Conservation (phyloP, 108 stramenopile species). For the Nitzschia sp. region DNA sequence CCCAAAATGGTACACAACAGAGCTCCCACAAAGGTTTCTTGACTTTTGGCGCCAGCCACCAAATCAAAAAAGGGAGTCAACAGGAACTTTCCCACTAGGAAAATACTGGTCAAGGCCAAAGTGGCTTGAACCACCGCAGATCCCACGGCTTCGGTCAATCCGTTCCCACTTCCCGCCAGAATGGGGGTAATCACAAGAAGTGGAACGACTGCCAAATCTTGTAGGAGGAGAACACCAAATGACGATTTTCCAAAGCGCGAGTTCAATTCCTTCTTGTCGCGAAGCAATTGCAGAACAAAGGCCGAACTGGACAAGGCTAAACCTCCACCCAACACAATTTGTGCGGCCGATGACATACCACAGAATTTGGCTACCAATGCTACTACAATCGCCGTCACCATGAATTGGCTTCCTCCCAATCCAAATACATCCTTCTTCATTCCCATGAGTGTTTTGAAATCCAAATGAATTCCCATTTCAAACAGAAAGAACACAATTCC, state of each 20-base stretch:
- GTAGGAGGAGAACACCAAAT: slow-evolving; percentile 88
- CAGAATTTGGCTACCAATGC: slow-evolving; percentile 50
- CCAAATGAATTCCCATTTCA: slow-evolving; percentile 95
- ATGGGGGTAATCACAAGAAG: slow-evolving; percentile 88
- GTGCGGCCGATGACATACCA: slow-evolving; percentile 66
- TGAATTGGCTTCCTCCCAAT: slow-evolving; percentile 82
- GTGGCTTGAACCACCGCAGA: slow-evolving; percentile 76
- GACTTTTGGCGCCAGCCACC: slow-evolving; percentile 67
- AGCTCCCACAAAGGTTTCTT: slow-evolving; percentile 90
- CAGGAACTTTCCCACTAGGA: slow-evolving; percentile 70
- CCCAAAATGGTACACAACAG: slow-evolving; percentile 81
- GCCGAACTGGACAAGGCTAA: slow-evolving; percentile 88
- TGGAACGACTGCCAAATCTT: slow-evolving; percentile 93
- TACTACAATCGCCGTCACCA: slow-evolving; percentile 67
- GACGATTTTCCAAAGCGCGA: slow-evolving; percentile 85
- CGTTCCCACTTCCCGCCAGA: slow-evolving; percentile 71
- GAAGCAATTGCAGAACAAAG: slow-evolving; percentile 89
- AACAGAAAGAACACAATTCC: slow-evolving; percentile 96
- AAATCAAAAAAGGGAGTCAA: slow-evolving; percentile 75
- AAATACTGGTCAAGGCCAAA: slow-evolving; percentile 72
- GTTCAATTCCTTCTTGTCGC: slow-evolving; percentile 83
- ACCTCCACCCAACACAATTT: slow-evolving; percentile 85
- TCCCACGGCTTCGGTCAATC: slow-evolving; percentile 61
- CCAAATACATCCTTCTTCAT: slow-evolving; percentile 92
- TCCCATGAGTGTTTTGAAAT: slow-evolving; percentile 76